Percentiles rank a stretch among this genome's conserved stretches.
Evolutionary conservation across 2,329 filamentous ascomycete species (phyloP).

Genomic region (Ophiosphaerella korrae): DNA sequence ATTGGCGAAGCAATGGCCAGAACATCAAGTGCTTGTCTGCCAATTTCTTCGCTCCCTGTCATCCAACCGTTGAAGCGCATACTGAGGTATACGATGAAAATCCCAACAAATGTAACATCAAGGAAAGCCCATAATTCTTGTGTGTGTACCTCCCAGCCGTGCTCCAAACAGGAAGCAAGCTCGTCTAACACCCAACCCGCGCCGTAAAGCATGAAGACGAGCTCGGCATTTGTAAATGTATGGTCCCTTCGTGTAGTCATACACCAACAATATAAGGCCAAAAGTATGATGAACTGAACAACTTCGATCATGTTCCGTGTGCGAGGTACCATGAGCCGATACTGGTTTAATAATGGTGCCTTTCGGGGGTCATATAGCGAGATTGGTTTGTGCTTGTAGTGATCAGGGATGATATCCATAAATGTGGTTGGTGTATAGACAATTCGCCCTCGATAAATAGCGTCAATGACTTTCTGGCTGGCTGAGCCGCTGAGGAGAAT

Average conservation of each 20-base stretch:
- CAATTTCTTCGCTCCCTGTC: conserved; percentile 54
- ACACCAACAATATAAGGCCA: conserved; percentile 71
- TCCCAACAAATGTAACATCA: conserved; percentile 75
- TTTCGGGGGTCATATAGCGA: conserved; percentile 78
- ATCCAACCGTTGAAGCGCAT: conserved; percentile 70
- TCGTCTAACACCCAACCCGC: conserved; percentile 81
- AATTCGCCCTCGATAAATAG: conserved; percentile 79
- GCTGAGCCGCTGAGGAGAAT: conserved; percentile 76
- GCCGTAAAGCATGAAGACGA: conserved; percentile 73
- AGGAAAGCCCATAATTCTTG: conserved; percentile 90
- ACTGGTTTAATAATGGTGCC: conserved; percentile 80
- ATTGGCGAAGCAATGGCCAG: conserved; percentile 80
- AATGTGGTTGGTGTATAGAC: conserved; percentile 83
- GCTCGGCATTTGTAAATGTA: conserved; percentile 63
- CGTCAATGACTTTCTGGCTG: conserved; percentile 80
- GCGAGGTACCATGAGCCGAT: conserved; percentile 80
- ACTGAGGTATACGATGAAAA: conserved; percentile 71
- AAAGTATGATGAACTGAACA: conserved; percentile 71
- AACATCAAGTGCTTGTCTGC: conserved; percentile 74
- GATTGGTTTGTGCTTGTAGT: conserved; percentile 84
- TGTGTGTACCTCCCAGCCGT: conserved; percentile 80
- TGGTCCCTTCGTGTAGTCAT: conserved; percentile 72
- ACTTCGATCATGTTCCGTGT: conserved; percentile 78
- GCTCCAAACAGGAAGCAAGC: conserved; percentile 75
- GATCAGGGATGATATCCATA: conserved; percentile 82